Base-by-base conservation (phyloP, 192 early-diverging fungal genomes). In the Coemansia sp. region DNA sequence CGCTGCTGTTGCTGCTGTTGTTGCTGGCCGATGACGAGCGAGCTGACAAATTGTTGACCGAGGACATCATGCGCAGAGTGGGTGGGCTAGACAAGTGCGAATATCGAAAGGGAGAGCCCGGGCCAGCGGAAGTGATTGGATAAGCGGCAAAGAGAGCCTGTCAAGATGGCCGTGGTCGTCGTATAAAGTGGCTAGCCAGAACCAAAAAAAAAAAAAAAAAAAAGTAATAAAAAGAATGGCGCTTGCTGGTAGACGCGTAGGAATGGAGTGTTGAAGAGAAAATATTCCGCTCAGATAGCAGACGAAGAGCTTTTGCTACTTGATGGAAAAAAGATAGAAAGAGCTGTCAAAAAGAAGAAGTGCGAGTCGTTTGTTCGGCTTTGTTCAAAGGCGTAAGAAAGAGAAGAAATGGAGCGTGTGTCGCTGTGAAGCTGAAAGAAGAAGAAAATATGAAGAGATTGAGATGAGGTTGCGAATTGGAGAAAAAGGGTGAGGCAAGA, bases 51-150 rank as follows among this genome's bases (percentile, higher is more conserved):
- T 66, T 43, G 20, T 58, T 64, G 64, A 64, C 68, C 21, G 63
- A 66, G 57, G 76, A 72, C 76, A 78, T 78, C 70, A 78, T 72
- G 65, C 50, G 26, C 50, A 28, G 26, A 53, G 23, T 28, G 50
- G 13, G 5, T 53, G 50, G 14, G 14, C 26, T 25, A 53, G 13
- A 31, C 10, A 28, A 31, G 26, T 3, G 25, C 23, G 11, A 31
- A 16, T 31, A 14, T 31, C 6, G 23, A 8, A 50, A 26, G 5
- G 18, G 43, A 45, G 43, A 25, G 21, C 47, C 47, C 47, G 47
- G 47, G 23, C 47, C 47, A 50, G 47, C 47, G 47, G 47, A 50
- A 25, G 23, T 10, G 47, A 26, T 10, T 12, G 7, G 23, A 50
- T 50, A 26, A 50, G 47, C 21, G 25, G 45, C 23, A n/a, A n/a